These are phyloP conservation scores for Anthoceros angustus DNA, from an alignment of 225 moss, liverwort and hornwort species.

Conservation along the genomic window DNA sequence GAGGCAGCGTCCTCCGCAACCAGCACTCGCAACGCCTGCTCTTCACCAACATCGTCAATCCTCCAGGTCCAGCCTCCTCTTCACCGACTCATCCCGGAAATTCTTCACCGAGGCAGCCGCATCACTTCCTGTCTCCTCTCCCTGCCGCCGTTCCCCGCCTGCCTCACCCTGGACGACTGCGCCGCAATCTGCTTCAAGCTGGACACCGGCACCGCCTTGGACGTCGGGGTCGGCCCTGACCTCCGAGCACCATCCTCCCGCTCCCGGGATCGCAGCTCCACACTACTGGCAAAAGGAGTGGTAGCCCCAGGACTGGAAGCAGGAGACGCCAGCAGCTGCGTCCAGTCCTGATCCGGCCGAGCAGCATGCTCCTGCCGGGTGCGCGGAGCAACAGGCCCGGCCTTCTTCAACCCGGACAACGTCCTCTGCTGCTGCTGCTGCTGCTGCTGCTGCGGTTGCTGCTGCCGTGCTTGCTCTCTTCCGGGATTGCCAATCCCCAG, in stretches of 20 bases:
- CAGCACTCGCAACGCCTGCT: not conserved
- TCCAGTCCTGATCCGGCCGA: slow-evolving; percentile 40
- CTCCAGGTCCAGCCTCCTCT: not conserved
- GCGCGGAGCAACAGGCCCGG: slow-evolving; percentile 12
- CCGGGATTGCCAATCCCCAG: not conserved
- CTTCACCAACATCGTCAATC: not conserved
- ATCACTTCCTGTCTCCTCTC: not conserved
- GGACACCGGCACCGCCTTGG: slow-evolving; percentile 14
- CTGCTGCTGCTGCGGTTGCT: slow-evolving; percentile 26
- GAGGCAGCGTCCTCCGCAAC: slow-evolving; percentile 6
- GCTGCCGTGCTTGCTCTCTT: not conserved
- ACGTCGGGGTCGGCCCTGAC: slow-evolving; percentile 23
- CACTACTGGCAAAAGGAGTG: slow-evolving; percentile 34
- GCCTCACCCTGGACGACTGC: slow-evolving; percentile 28
- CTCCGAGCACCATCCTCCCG: slow-evolving; percentile 12
- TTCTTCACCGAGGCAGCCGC: not conserved
- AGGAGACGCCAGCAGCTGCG: slow-evolving; percentile 51
- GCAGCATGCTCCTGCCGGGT: not conserved
- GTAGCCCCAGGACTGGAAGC: slow-evolving; percentile 34
- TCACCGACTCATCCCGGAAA: not conserved
- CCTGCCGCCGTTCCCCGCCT: not conserved
- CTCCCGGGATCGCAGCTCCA: slow-evolving; percentile 31
- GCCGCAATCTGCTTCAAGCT: slow-evolving; percentile 9
- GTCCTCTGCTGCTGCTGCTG: slow-evolving; percentile 26
- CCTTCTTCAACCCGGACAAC: slow-evolving; percentile 17